Conservation (phyloP, 2,329 filamentous ascomycete genomes). For the Colletotrichum tropicale region DNA sequence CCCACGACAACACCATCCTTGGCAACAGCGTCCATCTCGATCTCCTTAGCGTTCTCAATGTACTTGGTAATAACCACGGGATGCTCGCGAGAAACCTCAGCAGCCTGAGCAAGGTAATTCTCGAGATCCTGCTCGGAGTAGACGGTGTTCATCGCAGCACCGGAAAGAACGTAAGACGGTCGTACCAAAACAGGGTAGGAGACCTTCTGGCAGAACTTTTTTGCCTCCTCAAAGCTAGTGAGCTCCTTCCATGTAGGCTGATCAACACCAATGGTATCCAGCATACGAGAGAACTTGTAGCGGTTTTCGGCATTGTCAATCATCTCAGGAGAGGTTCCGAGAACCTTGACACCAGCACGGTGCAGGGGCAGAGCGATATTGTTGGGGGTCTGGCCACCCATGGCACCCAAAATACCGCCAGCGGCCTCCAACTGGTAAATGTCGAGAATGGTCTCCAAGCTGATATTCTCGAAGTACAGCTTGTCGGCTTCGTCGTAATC, state of each 20-base stretch:
- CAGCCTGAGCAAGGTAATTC: conserved; percentile 87
- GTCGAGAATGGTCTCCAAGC: no score
- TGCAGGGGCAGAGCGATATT: conserved; percentile 58
- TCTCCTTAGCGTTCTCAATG: conserved; percentile 99
- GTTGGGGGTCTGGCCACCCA: no score
- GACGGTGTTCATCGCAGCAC: conserved; percentile 98
- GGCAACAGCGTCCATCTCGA: conserved; percentile 98
- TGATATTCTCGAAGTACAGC: no score
- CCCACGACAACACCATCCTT: conserved; percentile 88
- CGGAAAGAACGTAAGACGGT: conserved; percentile 95
- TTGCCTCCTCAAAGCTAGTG: conserved; percentile 91
- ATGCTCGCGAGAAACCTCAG: conserved; percentile 91
- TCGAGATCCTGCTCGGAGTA: conserved; percentile 94
- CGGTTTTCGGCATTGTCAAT: conserved; percentile 97
- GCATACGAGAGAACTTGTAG: conserved; percentile 98
- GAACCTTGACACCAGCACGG: conserved; percentile 86
- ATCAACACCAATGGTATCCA: conserved; percentile 92
- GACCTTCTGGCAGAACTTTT: conserved; percentile 84
- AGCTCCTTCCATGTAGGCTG: conserved; percentile 98
- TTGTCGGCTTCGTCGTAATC: no score
- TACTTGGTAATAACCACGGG: conserved; percentile 99
- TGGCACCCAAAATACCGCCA: no score
- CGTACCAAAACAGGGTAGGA: conserved; percentile 93
- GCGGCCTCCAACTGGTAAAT: no score
- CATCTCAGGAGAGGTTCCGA: conserved; percentile 98